These are phyloP conservation scores for Clonostachys byssicola DNA, from an alignment of 2,329 filamentous ascomycete genomes.

Conservation along the genomic window DNA sequence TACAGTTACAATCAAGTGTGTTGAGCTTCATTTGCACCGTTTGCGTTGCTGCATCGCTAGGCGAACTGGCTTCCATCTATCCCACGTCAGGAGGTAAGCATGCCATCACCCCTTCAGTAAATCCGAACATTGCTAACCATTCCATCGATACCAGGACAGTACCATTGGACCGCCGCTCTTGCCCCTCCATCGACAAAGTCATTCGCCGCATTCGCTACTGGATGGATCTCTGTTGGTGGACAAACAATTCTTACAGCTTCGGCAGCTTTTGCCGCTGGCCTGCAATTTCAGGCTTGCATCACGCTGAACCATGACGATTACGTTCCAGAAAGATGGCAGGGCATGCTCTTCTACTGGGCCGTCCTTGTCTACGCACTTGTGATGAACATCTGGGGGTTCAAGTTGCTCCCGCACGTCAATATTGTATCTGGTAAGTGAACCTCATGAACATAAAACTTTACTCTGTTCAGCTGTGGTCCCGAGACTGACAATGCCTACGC, in stretches of 20 bases:
- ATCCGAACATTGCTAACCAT: neutral
- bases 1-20: slow-evolving; percentile 16
- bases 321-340: slow-evolving; percentile 31
- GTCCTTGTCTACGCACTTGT: slow-evolving; percentile 27
- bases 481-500: neutral
- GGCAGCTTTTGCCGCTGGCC: slow-evolving; percentile 37
- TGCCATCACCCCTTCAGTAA: neutral
- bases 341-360: slow-evolving; percentile 41
- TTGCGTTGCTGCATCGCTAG: slow-evolving; percentile 17
- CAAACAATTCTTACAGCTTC: slow-evolving; percentile 39
- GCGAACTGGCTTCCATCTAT: slow-evolving; percentile 30
- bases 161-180: slow-evolving; percentile 38
- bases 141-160: slow-evolving; percentile 24
- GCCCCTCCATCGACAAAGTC: slow-evolving; percentile 5
- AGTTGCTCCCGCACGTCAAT: slow-evolving; percentile 29
- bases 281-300: slow-evolving; percentile 36
- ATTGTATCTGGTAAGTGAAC: slow-evolving; percentile 4
- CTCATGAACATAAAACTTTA: neutral
- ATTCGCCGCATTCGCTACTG: slow-evolving; percentile 14
- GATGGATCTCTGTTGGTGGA: slow-evolving; percentile 40
- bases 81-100: slow-evolving; percentile 21
- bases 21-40: slow-evolving; percentile 30
- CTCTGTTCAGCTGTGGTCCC: too few species aligned
- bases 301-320: slow-evolving; percentile 34
- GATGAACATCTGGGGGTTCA: slow-evolving; percentile 34